A percentile compares a stretch with the other conserved stretches of the same genome.
phyloP scores from a whole-genome alignment of 495 filamentous ascomycete species.

The Bacidia gigantensis region DNA sequence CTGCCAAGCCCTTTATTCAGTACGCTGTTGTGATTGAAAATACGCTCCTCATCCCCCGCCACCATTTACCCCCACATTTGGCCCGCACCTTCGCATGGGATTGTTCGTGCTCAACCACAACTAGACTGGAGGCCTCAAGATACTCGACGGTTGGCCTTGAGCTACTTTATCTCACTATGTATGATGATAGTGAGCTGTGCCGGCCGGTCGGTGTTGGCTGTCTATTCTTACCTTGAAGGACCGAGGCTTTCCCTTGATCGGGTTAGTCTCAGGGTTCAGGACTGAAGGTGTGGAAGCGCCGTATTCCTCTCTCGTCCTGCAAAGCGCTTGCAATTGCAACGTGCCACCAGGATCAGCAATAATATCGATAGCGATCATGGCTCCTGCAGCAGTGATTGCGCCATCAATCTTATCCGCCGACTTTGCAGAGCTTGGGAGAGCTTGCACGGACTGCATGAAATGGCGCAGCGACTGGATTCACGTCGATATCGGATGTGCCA shows the following conservation, averaged over 20 bases:
- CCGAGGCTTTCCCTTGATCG: no score
- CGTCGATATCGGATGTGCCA: conserved; percentile 22
- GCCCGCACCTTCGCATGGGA: no score
- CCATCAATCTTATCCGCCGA: conserved; percentile 95
- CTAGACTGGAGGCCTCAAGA: no score
- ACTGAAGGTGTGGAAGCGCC: background rate
- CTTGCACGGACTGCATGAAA: conserved; percentile 68
- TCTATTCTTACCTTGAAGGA: no score
- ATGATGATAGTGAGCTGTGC: no score
- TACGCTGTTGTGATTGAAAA: background rate
- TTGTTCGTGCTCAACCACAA: no score
- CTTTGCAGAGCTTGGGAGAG: conserved; percentile 73
- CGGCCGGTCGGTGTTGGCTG: no score
- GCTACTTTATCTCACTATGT: no score
- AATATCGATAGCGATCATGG: conserved; percentile 38
- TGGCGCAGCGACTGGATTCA: conserved; percentile 83
- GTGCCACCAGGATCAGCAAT: background rate
- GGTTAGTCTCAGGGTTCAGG: background rate
- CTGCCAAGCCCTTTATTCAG: background rate
- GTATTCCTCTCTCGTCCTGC: no score
- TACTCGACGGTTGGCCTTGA: no score
- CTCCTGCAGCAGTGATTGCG: conserved; percentile 83
- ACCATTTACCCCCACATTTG: no score
- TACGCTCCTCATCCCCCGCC: background rate
- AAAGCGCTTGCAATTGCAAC: background rate